Evolutionary conservation across 2,329 filamentous ascomycete genomes (phyloP), one percentile per base, ranked within the genome.

Genomic region (Cordyceps tenuipes): DNA sequence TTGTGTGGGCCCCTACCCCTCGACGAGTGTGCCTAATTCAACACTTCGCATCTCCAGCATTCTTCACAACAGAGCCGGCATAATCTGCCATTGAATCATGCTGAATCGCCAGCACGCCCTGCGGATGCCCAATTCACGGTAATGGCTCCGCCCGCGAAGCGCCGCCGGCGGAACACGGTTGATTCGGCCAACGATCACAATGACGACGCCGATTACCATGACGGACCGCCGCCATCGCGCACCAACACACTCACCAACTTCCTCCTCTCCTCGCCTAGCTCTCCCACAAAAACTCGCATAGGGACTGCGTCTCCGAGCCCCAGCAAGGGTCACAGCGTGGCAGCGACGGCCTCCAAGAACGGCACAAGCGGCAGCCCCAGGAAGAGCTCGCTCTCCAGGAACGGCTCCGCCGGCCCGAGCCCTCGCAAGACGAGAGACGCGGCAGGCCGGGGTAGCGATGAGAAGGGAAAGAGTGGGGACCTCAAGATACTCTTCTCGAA

Each of bases 401-500:
- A 68, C 50, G 66, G 65, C 29, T 29, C 29, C 59, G 65, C 68
- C 59, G 72, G 64, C 64, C 48, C 71, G 66, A 73, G 66, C 62
- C 68, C 72, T 26, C 75, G 73, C 61, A 82, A 79, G 66, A 62
- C 68, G 3, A 76, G 71, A 31, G 71, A 67, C 39, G 66, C 66
- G 44, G 26, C 7, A 29, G 68, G 66, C n/a, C 79, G 76, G 62
- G 62, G 69, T 46, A 43, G 39, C 6, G 76, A 77, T 7, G 80
- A 81, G 57, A 82, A 77, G 63, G 78, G 77, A 5, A 82, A 79
- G 63, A 80, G 79, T 7, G 82, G 77, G 3, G 80, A 87, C 64
- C 73, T 87, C 15, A 75, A 79, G 66, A 77, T 81, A 0, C 75
- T 87, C 19, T 87, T 87, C 64, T 84, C 83, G 19, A 84, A 78